Percentiles rank a stretch among this genome's conserved stretches.
phyloP scores from a whole-genome alignment of 306 rosid species.

The Medicago arabica region DNA sequence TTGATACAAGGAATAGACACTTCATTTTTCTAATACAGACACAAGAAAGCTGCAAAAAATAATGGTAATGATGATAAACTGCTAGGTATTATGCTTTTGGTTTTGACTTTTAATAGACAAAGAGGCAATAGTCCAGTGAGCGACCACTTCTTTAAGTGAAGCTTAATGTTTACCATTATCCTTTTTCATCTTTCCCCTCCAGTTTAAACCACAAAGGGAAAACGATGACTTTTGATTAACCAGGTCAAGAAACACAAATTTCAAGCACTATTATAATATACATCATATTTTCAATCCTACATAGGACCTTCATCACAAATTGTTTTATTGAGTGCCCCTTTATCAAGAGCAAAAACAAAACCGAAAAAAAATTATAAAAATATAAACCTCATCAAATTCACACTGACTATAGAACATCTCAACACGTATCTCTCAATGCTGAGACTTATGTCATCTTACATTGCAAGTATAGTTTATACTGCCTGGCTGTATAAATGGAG shows the following conservation, averaged over 20 bases:
- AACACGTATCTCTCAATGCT: background rate
- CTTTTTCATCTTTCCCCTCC: constrained; percentile 10
- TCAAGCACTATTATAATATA: background rate
- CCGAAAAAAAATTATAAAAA: background rate
- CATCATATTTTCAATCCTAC: constrained; percentile 17
- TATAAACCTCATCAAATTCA: background rate
- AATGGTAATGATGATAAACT: too few species aligned
- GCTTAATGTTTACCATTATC: constrained; percentile 5
- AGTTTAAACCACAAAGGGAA: constrained; percentile 3
- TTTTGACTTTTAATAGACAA: too few species aligned
- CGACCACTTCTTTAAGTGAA: background rate
- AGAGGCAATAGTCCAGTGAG: too few species aligned
- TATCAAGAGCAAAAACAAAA: background rate
- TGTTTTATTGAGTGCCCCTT: background rate
- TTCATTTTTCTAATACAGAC: background rate
- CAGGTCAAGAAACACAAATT: constrained; percentile 9
- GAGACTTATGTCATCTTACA: background rate
- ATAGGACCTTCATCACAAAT: constrained; percentile 3
- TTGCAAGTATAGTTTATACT: constrained; percentile 15
- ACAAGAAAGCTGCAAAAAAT: too few species aligned
- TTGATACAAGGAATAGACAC: constrained; percentile 4
- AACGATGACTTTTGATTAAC: background rate
- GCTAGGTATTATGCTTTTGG: too few species aligned
- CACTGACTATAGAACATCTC: constrained; percentile 8
- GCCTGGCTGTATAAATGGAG: constrained; percentile 21